Conservation (phyloP, 176 grass and related monocot species). For the Tuctoria greenei region DNA sequence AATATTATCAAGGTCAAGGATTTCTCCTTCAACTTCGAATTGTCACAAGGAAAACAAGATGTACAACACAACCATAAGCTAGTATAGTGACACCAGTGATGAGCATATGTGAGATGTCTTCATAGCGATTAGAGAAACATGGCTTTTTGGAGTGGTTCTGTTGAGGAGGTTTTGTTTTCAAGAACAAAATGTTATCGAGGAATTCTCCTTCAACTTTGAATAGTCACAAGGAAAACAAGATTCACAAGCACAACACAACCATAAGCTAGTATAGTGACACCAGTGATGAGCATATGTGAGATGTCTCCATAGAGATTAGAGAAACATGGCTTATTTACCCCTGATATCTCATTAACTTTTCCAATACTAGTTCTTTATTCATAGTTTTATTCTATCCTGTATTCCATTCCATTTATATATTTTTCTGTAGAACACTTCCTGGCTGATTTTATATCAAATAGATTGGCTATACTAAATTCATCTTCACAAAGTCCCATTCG, state of each 20-base stretch:
- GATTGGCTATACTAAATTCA: conserved; percentile 21
- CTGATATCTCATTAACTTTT: neutral
- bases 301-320: conserved; percentile 5
- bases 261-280: neutral
- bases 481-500: conserved; percentile 11
- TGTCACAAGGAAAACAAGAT: neutral
- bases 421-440: neutral
- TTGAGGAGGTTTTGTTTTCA: neutral
- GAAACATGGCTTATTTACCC: neutral
- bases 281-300: neutral
- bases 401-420: conserved; percentile 10
- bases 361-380: neutral
- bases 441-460: neutral
- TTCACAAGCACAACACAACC: neutral
- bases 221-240: conserved; percentile 1
- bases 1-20: neutral
- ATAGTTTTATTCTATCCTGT: neutral
- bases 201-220: conserved; percentile 11
- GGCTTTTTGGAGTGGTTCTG: neutral
- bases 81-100: neutral
- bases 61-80: neutral
- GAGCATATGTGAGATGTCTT: neutral
- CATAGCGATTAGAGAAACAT: neutral
- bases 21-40: conserved; percentile 19
- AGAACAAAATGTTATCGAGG: neutral